Conservation (phyloP, 1,139 yeast genomes). For the Scheffersomyces lignicola region DNA sequence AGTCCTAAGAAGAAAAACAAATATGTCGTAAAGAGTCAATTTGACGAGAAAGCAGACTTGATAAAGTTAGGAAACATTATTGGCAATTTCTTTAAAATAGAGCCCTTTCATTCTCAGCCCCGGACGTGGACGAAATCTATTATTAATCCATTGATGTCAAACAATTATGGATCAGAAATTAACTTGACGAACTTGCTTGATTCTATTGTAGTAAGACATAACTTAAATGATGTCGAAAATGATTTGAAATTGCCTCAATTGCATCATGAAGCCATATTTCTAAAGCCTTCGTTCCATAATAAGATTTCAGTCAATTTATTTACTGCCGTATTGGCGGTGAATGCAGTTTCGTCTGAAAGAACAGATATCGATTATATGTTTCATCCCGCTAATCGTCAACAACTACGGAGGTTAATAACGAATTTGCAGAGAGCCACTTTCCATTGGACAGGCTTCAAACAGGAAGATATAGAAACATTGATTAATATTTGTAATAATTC, state of each 20-base stretch:
- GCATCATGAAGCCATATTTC: slow-evolving; percentile 55
- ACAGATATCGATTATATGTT: slow-evolving; percentile 71
- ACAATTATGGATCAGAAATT: slow-evolving; percentile 37
- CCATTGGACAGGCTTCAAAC: slow-evolving; percentile 72
- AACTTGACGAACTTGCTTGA: slow-evolving; percentile 44
- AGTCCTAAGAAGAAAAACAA: slow-evolving; percentile 30
- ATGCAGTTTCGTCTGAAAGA: slow-evolving; percentile 72
- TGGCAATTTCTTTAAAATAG: slow-evolving; percentile 54
- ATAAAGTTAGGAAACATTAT: slow-evolving; percentile 53
- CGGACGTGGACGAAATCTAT: slow-evolving; percentile 49
- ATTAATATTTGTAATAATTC: slow-evolving; percentile 49
- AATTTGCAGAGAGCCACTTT: slow-evolving; percentile 68
- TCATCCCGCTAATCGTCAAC: slow-evolving; percentile 55
- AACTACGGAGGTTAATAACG: slow-evolving; percentile 55
- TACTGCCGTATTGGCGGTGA: slow-evolving; percentile 65
- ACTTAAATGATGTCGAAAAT: slow-evolving; percentile 48
- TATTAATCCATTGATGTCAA: slow-evolving; percentile 46
- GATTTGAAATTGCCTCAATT: slow-evolving; percentile 61
- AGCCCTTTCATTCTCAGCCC: slow-evolving; percentile 54
- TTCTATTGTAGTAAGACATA: slow-evolving; percentile 56
- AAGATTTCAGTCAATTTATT: slow-evolving; percentile 61
- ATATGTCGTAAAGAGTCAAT: slow-evolving; percentile 34
- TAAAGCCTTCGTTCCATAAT: slow-evolving; percentile 63
- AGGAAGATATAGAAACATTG: slow-evolving; percentile 53
- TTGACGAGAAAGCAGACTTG: slow-evolving; percentile 50